Conservation (phyloP, 441 rosid species). For the Eutrema salsugineum region DNA sequence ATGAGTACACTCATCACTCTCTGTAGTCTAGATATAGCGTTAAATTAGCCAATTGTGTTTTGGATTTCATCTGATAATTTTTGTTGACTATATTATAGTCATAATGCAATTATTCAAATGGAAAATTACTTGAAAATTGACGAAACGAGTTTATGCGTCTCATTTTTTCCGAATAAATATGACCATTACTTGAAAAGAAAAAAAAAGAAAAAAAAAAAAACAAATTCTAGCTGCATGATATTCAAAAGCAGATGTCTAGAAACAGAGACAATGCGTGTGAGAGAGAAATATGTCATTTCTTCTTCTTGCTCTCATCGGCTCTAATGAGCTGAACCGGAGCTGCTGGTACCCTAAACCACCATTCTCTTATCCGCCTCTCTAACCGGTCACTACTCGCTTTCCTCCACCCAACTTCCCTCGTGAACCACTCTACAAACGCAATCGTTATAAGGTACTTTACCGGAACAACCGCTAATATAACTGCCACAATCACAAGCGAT, state of each 20-base stretch:
- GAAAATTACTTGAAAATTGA: too few species aligned
- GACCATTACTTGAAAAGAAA: neutral
- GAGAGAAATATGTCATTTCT: constrained; percentile 37
- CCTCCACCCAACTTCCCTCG: constrained; percentile 70
- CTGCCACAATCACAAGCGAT: constrained; percentile 49
- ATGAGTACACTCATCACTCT: too few species aligned
- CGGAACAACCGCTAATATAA: constrained; percentile 55
- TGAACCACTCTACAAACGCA: constrained; percentile 65
- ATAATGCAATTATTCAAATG: neutral
- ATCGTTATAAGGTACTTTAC: constrained; percentile 47
- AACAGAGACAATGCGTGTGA: neutral
- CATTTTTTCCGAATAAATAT: neutral
- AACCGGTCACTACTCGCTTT: constrained; percentile 66
- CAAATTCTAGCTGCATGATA: neutral
- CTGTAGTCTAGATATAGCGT: too few species aligned
- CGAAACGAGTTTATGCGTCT: neutral
- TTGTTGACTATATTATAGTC: neutral
- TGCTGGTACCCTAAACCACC: constrained; percentile 93
- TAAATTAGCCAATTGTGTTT: neutral
- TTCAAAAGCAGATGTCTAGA: neutral
- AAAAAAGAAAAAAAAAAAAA: too few species aligned
- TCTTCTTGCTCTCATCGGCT: constrained; percentile 65
- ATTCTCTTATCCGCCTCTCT: constrained; percentile 73
- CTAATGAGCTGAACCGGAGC: constrained; percentile 77
- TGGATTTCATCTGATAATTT: neutral